These are phyloP conservation scores for Cutaneotrichosporon cavernicola DNA, from an alignment of 1,284 basidiomycete genomes.

Conservation along the genomic window DNA sequence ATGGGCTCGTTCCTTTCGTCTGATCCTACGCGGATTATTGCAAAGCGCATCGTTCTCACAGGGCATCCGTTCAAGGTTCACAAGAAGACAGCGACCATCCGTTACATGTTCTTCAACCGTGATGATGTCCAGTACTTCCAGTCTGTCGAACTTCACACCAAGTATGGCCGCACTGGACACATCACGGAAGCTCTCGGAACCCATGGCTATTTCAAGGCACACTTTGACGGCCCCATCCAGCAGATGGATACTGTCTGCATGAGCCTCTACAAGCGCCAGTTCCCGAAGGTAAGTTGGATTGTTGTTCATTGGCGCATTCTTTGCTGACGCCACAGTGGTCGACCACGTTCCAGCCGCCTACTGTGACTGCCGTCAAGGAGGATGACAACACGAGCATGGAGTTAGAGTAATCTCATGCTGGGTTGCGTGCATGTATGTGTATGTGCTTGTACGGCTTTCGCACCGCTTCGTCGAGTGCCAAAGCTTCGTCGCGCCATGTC, in stretches of 20 bases:
- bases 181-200: conserved; percentile 93
- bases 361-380: background rate
- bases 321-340: conserved; percentile 27
- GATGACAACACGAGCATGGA: background rate
- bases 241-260: conserved; percentile 96
- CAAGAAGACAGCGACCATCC: conserved; percentile 94
- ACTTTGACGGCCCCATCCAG: conserved; percentile 90
- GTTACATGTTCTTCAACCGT: conserved; percentile 97
- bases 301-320: background rate
- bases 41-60: conserved; percentile 88
- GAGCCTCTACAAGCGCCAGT: conserved; percentile 86
- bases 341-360: conserved; percentile 27
- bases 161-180: conserved; percentile 87
- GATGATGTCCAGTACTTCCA: conserved; percentile 93
- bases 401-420: background rate
- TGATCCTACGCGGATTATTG: conserved; percentile 86
- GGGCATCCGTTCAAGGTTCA: conserved; percentile 98
- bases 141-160: conserved; percentile 89
- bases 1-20: conserved; percentile 84
- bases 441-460: background rate
- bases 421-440: background rate
- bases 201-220: conserved; percentile 96
- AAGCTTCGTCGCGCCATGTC: background rate
- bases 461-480: background rate
- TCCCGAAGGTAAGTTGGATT: conserved; percentile 59